Evolutionary conservation across 345 rosid species (phyloP).

Genomic region (Draba incana): DNA sequence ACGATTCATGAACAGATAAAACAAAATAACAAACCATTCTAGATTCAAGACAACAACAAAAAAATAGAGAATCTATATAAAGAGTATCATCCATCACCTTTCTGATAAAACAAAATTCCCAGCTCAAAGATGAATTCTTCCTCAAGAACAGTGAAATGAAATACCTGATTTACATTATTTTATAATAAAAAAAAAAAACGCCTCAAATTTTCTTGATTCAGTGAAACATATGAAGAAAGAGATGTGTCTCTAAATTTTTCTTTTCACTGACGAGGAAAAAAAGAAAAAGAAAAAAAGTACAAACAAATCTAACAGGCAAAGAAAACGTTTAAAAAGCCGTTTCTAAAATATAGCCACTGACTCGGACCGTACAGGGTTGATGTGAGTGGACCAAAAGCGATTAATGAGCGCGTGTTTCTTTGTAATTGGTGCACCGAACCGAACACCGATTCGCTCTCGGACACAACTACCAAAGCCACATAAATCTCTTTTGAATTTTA

Average conservation of each 20-base stretch:
- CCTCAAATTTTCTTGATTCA: not conserved
- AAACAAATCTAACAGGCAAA: conserved; percentile 16
- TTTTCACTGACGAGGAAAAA: not conserved
- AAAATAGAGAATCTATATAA: not conserved
- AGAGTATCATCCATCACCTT: conserved; percentile 11
- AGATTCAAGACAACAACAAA: conserved; percentile 4
- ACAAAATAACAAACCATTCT: not conserved
- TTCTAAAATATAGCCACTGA: conserved; percentile 21
- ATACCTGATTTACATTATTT: too few relatives aligned
- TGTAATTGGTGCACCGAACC: not conserved
- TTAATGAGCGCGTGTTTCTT: conserved; percentile 3
- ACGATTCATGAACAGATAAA: not conserved
- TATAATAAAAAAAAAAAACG: not conserved
- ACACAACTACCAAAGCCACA: conserved; percentile 20
- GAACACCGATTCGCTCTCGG: conserved; percentile 33
- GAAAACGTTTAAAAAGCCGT: conserved; percentile 14
- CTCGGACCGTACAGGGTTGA: conserved; percentile 8
- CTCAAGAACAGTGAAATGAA: too few relatives aligned
- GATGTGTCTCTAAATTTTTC: not conserved
- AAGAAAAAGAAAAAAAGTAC: not conserved
- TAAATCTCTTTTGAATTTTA: not conserved
- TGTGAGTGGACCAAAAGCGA: conserved; percentile 1
- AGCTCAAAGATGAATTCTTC: not conserved
- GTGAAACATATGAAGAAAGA: not conserved
- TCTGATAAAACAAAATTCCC: not conserved